Evolutionary conservation across 1,139 yeast species (phyloP).

Genomic region (Pichia sp.): DNA sequence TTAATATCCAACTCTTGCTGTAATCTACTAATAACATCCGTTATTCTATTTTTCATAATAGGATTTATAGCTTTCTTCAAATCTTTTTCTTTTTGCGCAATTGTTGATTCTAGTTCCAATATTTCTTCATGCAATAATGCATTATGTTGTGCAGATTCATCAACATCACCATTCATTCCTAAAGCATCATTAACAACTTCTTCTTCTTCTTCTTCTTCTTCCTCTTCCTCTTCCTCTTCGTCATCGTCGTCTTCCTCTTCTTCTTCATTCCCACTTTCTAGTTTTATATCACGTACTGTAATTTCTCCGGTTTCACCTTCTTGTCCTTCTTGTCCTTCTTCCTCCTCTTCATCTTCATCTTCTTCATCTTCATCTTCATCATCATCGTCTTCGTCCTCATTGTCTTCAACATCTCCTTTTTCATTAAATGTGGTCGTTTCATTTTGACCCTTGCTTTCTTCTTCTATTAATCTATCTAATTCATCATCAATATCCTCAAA

Average conservation of each 20-base stretch:
- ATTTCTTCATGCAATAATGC: slow-evolving; percentile 82
- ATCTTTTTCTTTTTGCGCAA: slow-evolving; percentile 68
- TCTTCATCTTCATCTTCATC: slow-evolving; percentile 30
- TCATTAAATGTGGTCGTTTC: not conserved
- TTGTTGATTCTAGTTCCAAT: slow-evolving; percentile 71
- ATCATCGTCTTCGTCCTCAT: slow-evolving; percentile 23
- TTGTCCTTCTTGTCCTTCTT: slow-evolving; percentile 28
- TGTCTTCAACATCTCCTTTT: slow-evolving; percentile 21
- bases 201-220: slow-evolving; percentile 43
- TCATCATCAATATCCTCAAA: slow-evolving; percentile 23
- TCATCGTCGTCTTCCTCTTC: slow-evolving; percentile 32
- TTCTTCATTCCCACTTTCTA: slow-evolving; percentile 22
- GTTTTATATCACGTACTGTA: not conserved
- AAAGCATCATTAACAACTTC: slow-evolving; percentile 45
- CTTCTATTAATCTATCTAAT: slow-evolving; percentile 28
- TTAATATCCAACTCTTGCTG: slow-evolving; percentile 80
- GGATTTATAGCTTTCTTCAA: slow-evolving; percentile 77
- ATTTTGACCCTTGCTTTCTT: slow-evolving; percentile 4
- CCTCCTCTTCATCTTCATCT: slow-evolving; percentile 30
- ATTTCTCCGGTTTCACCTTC: slow-evolving; percentile 27
- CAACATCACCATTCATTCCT: slow-evolving; percentile 24
- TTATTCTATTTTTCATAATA: slow-evolving; percentile 80
- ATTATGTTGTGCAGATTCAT: slow-evolving; percentile 54
- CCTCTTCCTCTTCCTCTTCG: slow-evolving; percentile 30
- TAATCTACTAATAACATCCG: slow-evolving; percentile 72